Conservation (phyloP, 2,329 filamentous ascomycete genomes). For the Ilyonectria mors-panacis region DNA sequence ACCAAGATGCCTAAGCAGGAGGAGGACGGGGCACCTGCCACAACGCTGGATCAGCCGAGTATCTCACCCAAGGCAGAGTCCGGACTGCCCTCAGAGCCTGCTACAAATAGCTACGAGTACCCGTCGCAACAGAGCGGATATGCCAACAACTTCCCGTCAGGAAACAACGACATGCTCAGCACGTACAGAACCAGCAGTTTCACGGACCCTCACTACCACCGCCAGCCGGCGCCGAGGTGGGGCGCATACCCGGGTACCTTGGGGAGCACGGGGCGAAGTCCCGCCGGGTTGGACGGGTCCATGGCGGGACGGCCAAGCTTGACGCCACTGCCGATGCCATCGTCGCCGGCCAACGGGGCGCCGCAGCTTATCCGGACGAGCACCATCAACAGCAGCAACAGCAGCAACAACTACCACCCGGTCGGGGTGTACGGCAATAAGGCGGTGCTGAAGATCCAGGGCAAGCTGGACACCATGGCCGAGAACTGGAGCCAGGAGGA, state of each 20-base stretch:
- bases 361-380: conserved; percentile 71
- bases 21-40: conserved; percentile 55
- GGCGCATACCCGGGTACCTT: conserved; percentile 60
- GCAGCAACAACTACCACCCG: conserved; percentile 74
- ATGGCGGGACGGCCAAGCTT: conserved; percentile 62
- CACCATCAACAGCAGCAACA: conserved; percentile 60
- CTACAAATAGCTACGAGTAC: conserved; percentile 64
- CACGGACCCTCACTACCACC: conserved; percentile 64
- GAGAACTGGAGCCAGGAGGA: conserved; percentile 88
- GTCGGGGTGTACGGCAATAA: conserved; percentile 88
- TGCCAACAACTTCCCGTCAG: conserved; percentile 56
- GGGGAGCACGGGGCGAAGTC: conserved; percentile 59
- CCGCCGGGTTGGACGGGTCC: conserved; percentile 59
- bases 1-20: conserved; percentile 56
- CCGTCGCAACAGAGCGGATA: conserved; percentile 60
- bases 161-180: conserved; percentile 68
- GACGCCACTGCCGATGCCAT: conserved; percentile 64
- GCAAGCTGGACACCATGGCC: conserved; percentile 88
- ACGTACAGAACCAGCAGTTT: conserved; percentile 69
- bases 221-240: conserved; percentile 57
- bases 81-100: conserved; percentile 54
- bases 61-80: conserved; percentile 60
- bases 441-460: conserved; percentile 86
- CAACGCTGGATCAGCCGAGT: conserved; percentile 57
- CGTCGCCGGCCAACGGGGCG: conserved; percentile 52